Base-by-base conservation (phyloP, 192 early-diverging fungal species). In the Jimgerdemannia flammicorona region DNA sequence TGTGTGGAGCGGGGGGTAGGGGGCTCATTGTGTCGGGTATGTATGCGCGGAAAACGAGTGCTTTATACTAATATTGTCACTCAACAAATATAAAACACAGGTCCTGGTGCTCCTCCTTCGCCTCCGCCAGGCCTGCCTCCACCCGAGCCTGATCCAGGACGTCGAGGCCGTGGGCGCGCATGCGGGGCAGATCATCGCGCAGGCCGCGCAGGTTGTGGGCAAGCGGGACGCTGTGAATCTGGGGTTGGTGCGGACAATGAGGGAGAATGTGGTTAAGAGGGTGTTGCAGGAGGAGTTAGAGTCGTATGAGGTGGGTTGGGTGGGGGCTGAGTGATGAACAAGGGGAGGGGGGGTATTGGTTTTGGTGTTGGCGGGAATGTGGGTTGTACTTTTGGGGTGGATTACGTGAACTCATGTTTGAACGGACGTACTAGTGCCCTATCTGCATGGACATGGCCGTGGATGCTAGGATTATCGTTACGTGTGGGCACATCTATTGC, bases 81-180 rank as follows among this genome's bases (percentile, higher is more conserved):
- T 29, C 29, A 29, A 29, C 29, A 11, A 40, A 59, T 44, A n/a
- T 70, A 18, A 43, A 64, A 75, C 42, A 14, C 72, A 84, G 82
- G 83, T 89, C 18, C 40, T 89, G 71, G 76, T 84, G 3, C 73
- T 89, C 0, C 70, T 89, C 39, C 64, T 89, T 18, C 76, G 85
- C n/a, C 73, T 89, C 43, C 83, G 87, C 10, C 85, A 87, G 69
- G 87, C 87, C 0, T 87, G 85, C 70, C 77, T 81, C 19, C 87
- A 89, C 67, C 85, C 87, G 3, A 81, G 72, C 64, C 44, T 89
- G 9, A 88, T 84, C 69, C 77, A 72, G 14, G 82, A 84, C 44
- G 73, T 75, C 8, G 79, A 81, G 3, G 75, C 74, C 64, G 73
- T 74, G 3, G 66, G 29, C 67, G 19, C 67, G 29, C 29, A 41